Percentiles rank a stretch among this genome's conserved stretches.
These are phyloP conservation scores for Myxozyma lipomycoides DNA, from an alignment of 805 yeast genomes.

Conservation along the genomic window DNA sequence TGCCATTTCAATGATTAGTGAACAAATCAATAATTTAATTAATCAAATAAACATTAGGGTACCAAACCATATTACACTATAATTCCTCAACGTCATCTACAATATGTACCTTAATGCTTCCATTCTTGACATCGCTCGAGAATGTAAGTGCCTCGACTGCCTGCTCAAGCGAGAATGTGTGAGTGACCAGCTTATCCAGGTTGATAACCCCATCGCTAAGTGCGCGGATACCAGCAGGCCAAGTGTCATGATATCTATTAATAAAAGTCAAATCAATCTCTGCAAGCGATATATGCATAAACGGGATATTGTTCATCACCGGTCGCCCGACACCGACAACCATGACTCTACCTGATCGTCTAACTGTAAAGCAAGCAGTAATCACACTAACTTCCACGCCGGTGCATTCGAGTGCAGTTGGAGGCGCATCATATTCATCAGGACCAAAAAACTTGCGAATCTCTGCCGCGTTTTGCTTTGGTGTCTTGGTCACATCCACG, in stretches of 20 bases:
- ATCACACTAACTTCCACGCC: conserved; percentile 48
- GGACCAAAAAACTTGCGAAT: conserved; percentile 8
- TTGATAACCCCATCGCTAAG: conserved; percentile 44
- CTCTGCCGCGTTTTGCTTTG: conserved; percentile 5
- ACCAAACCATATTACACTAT: background rate
- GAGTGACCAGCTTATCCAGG: conserved; percentile 47
- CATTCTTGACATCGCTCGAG: conserved; percentile 42
- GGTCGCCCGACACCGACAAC: conserved; percentile 52
- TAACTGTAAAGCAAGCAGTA: conserved; percentile 44
- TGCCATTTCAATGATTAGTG: too few species aligned
- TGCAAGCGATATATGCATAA: conserved; percentile 51
- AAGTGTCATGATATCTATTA: conserved; percentile 52
- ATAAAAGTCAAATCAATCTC: conserved; percentile 50
- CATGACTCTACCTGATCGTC: conserved; percentile 46
- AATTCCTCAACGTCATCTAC: conserved; percentile 35
- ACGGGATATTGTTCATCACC: conserved; percentile 45
- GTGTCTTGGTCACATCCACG: conserved; percentile 1
- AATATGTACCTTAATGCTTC: conserved; percentile 48
- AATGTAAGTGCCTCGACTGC: conserved; percentile 45
- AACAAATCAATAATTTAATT: background rate
- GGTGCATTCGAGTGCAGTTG: conserved; percentile 45
- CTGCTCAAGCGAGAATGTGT: conserved; percentile 45
- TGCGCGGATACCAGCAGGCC: conserved; percentile 51
- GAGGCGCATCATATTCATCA: conserved; percentile 12
- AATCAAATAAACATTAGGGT: background rate